A percentile compares a stretch with the other conserved stretches of the same genome.
Evolutionary conservation across 1,139 yeast species (phyloP).

Genomic region (Diutina neorugosa): DNA sequence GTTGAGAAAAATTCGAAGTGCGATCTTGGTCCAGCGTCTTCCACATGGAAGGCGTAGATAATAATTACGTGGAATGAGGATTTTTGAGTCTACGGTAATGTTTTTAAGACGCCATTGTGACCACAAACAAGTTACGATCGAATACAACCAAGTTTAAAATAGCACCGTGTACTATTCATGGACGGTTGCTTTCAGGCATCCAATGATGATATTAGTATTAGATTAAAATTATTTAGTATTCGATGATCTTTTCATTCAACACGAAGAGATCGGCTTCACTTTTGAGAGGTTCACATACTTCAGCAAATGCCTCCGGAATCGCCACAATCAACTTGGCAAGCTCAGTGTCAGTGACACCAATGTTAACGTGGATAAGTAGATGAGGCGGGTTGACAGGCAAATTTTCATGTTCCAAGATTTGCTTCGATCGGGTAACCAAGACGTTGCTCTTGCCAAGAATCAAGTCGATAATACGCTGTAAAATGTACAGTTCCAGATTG

Average conservation of each 20-base stretch:
- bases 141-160: too few species aligned
- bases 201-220: too few species aligned
- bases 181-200: too few species aligned
- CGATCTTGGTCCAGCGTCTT: too few species aligned
- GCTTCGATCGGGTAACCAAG: constrained; percentile 58
- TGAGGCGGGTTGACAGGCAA: constrained; percentile 64
- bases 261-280: neutral
- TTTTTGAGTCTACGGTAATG: too few species aligned
- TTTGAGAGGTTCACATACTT: neutral
- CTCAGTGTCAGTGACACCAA: constrained; percentile 44
- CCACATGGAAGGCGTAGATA: too few species aligned
- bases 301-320: neutral
- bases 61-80: too few species aligned
- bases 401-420: constrained; percentile 61
- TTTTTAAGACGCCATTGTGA: too few species aligned
- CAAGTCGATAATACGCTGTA: constrained; percentile 52
- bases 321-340: constrained; percentile 13
- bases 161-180: too few species aligned
- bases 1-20: too few species aligned
- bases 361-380: constrained; percentile 48
- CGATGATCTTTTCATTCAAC: neutral
- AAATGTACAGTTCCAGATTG: constrained; percentile 48
- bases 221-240: neutral
- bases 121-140: too few species aligned
- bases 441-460: constrained; percentile 39